These are phyloP conservation scores for Chrysanthemum lavandulifolium DNA, from an alignment of 129 eudicot genomes.

Conservation along the genomic window DNA sequence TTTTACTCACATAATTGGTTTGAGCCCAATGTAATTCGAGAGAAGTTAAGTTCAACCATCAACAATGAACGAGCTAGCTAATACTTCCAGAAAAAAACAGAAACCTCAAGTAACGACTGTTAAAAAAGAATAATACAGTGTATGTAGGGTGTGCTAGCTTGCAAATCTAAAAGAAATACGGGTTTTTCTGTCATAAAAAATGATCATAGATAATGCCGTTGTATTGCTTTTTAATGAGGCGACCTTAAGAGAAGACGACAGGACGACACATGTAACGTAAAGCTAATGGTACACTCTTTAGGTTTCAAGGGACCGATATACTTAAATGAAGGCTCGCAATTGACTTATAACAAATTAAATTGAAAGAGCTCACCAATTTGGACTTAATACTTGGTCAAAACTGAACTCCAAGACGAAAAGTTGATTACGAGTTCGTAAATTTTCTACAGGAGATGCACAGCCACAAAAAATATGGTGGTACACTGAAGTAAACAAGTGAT, in stretches of 20 bases:
- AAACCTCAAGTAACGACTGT: too few species aligned
- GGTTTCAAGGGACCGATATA: conserved; percentile 18
- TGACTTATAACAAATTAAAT: not conserved
- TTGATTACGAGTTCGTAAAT: not conserved
- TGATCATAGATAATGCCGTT: conserved; percentile 5
- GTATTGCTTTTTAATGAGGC: conserved; percentile 16
- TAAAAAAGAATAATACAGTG: too few species aligned
- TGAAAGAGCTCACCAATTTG: conserved; percentile 16
- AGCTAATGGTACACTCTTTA: conserved; percentile 8
- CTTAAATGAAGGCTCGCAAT: not conserved
- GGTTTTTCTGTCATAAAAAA: not conserved
- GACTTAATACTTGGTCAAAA: conserved; percentile 17
- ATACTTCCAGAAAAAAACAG: too few species aligned
- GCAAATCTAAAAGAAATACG: too few species aligned
- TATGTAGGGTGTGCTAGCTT: too few species aligned
- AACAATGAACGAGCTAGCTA: not conserved
- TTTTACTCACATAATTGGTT: too few species aligned
- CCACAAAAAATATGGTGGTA: not conserved
- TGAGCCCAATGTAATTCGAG: too few species aligned
- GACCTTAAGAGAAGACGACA: conserved; percentile 7
- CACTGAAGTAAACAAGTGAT: not conserved
- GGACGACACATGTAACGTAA: not conserved
- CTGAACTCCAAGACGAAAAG: conserved; percentile 6
- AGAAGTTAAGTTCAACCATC: not conserved
- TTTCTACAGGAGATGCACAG: not conserved